These are phyloP conservation scores for Gamsiella multidivaricata DNA, from an alignment of 192 early-diverging fungal species.

Conservation along the genomic window DNA sequence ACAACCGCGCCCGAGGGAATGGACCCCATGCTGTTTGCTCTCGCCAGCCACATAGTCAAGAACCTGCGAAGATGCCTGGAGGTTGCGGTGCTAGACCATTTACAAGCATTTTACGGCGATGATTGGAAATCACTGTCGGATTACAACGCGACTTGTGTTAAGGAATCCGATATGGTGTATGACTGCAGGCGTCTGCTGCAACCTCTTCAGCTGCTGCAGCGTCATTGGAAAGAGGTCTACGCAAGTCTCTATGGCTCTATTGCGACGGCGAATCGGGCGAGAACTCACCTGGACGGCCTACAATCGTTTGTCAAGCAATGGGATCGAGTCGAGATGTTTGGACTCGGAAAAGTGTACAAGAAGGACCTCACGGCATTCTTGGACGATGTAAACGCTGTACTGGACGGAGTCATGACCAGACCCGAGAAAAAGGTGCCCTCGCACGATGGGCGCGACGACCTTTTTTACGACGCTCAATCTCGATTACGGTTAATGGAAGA, in stretches of 20 bases:
- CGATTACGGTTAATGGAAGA: constrained; percentile 27
- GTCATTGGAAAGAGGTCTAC: constrained; percentile 26
- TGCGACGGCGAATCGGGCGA: neutral
- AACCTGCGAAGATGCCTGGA: constrained; percentile 34
- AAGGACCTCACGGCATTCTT: constrained; percentile 40
- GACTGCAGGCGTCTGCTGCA: constrained; percentile 26
- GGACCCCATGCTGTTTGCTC: constrained; percentile 30
- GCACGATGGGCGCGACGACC: neutral
- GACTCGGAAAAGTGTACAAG: constrained; percentile 47
- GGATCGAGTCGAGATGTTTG: constrained; percentile 43
- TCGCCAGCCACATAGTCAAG: constrained; percentile 37
- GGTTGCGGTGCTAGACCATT: constrained; percentile 27
- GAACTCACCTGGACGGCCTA: constrained; percentile 1
- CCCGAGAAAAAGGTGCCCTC: neutral
- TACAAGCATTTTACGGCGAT: constrained; percentile 16
- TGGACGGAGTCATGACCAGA: constrained; percentile 17
- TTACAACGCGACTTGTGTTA: constrained; percentile 9
- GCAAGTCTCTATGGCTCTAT: constrained; percentile 2
- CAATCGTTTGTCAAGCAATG: constrained; percentile 42
- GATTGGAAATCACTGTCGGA: constrained; percentile 25
- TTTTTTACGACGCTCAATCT: constrained; percentile 18
- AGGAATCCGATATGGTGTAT: constrained; percentile 23
- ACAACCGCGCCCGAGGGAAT: constrained; percentile 22
- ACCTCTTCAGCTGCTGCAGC: constrained; percentile 20
- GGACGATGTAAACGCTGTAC: constrained; percentile 28